Conservation (phyloP, 805 yeast species). For the Saturnispora sekii region DNA sequence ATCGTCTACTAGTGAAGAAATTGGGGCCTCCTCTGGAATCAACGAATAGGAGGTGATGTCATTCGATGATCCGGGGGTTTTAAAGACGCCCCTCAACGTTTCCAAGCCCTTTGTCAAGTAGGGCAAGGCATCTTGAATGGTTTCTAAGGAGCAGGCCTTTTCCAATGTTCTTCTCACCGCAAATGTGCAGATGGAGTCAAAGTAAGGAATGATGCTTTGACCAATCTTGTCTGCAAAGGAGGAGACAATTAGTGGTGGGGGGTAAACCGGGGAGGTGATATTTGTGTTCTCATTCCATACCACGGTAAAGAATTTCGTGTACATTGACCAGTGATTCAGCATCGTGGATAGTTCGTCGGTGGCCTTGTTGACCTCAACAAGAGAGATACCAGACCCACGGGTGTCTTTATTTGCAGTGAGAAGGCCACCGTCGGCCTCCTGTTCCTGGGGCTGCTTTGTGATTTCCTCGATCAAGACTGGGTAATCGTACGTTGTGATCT, state of each 20-base stretch:
- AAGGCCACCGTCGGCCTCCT: conserved; percentile 20
- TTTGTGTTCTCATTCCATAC: conserved; percentile 43
- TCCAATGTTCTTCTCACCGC: conserved; percentile 72
- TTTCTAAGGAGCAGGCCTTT: conserved; percentile 73
- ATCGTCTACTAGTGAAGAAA: conserved; percentile 83
- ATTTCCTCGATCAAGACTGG: conserved; percentile 33
- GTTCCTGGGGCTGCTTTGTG: conserved; percentile 21
- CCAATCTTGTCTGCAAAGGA: conserved; percentile 47
- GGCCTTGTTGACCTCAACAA: conserved; percentile 58
- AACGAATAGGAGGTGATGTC: conserved; percentile 17
- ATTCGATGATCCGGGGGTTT: conserved; percentile 13
- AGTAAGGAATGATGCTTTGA: conserved; percentile 45
- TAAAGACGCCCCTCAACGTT: conserved; percentile 17
- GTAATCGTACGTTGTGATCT: conserved; percentile 45
- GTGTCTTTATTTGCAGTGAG: conserved; percentile 8
- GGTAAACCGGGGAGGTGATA: conserved; percentile 28
- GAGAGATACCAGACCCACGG: conserved; percentile 29
- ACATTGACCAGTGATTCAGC: conserved; percentile 78
- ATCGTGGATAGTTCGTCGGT: conserved; percentile 66
- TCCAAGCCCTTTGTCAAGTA: conserved; percentile 24
- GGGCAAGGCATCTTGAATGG: conserved; percentile 48
- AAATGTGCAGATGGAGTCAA: conserved; percentile 53
- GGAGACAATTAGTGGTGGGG: conserved; percentile 44
- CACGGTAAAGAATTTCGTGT: conserved; percentile 59
- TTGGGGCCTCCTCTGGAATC: conserved; percentile 51